Percentiles rank a stretch among this genome's conserved stretches.
Evolutionary conservation across 31 red algal genomes (phyloP).

Genomic region (Odonthalia washingtoniensis): DNA sequence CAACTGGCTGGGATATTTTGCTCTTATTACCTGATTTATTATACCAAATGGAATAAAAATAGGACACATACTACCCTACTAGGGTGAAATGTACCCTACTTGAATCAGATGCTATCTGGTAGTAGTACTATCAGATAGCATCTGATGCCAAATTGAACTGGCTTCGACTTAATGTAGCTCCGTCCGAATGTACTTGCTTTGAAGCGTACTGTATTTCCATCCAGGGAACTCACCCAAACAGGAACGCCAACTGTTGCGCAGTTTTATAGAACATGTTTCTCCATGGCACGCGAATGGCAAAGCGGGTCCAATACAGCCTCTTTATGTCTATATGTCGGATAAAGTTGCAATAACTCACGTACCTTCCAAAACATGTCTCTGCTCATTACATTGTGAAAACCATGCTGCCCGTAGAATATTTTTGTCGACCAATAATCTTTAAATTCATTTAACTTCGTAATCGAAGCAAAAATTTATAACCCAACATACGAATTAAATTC

Average conservation of each 20-base stretch:
- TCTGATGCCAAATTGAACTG: not conserved
- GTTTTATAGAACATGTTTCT: not conserved
- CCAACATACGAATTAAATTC: too few species aligned
- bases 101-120: too few species aligned
- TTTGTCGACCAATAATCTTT: too few species aligned
- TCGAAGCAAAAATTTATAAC: too few species aligned
- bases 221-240: not conserved
- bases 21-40: not conserved
- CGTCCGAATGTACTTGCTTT: not conserved
- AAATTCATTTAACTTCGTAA: too few species aligned
- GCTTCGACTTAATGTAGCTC: not conserved
- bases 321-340: not conserved
- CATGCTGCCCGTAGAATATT: too few species aligned
- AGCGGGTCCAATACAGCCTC: not conserved
- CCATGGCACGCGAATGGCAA: not conserved
- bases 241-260: not conserved
- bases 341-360: too few species aligned
- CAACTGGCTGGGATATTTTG: not conserved
- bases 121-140: too few species aligned
- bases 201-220: not conserved
- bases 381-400: too few species aligned
- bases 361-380: too few species aligned
- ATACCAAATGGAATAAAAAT: too few species aligned
- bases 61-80: not conserved
- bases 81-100: too few species aligned